Evolutionary conservation across 306 rosid species (phyloP).

Genomic region (Quercus alba): DNA sequence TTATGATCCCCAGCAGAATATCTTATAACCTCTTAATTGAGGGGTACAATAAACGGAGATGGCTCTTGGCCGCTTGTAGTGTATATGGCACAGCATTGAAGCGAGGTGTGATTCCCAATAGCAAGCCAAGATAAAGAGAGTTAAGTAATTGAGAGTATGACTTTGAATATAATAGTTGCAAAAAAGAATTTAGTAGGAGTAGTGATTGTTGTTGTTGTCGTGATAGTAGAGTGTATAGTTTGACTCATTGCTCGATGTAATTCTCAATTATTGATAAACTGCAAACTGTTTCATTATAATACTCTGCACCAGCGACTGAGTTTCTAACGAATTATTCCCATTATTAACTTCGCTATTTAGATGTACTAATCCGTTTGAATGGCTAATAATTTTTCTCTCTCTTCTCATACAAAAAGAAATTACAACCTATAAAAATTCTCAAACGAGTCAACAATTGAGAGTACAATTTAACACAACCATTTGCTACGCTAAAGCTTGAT

Average conservation of each 20-base stretch:
- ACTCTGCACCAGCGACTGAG: not conserved
- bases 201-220: too few species aligned
- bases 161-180: too few species aligned
- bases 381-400: not conserved
- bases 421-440: not conserved
- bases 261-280: not conserved
- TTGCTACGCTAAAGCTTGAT: constrained; percentile 18
- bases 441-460: constrained; percentile 1
- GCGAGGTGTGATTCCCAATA: constrained; percentile 41
- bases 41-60: constrained; percentile 41
- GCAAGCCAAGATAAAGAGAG: constrained; percentile 10
- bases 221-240: too few species aligned
- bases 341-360: not conserved
- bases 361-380: not conserved
- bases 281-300: not conserved
- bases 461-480: constrained; percentile 12
- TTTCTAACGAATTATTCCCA: too few species aligned
- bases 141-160: too few species aligned
- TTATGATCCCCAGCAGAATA: constrained; percentile 28
- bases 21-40: constrained; percentile 40
- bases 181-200: too few species aligned
- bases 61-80: constrained; percentile 30
- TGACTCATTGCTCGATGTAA: not conserved
- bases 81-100: constrained; percentile 58
- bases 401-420: not conserved